A percentile compares a stretch with the other conserved stretches of the same genome.
Conservation (phyloP, 352 stramenopile genomes). For the Globisporangium nodosum region DNA sequence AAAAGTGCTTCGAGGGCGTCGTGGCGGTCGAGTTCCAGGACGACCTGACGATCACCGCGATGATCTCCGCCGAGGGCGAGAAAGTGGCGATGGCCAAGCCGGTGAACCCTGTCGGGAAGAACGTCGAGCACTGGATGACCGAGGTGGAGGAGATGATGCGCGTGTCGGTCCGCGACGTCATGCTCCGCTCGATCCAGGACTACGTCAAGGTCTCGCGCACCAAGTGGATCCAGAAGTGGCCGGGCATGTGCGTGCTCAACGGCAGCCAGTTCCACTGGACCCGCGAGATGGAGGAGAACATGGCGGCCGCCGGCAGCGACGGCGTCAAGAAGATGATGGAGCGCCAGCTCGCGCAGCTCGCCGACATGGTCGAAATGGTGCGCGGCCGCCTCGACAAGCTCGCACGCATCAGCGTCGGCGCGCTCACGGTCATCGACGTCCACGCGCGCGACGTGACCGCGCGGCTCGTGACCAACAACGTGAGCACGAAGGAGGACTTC, state of each 20-base stretch:
- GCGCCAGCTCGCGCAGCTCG: slow-evolving; percentile 85
- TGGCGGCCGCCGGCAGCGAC: slow-evolving; percentile 70
- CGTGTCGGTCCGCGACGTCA: slow-evolving; percentile 86
- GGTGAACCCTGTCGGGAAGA: slow-evolving; percentile 92
- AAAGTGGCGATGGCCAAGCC: slow-evolving; percentile 77
- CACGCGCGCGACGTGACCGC: slow-evolving; percentile 92
- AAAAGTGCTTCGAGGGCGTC: slow-evolving; percentile 96
- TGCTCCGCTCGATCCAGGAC: slow-evolving; percentile 89
- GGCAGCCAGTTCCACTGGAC: slow-evolving; percentile 95
- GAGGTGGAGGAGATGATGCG: slow-evolving; percentile 93
- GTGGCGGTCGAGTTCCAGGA: slow-evolving; percentile 90
- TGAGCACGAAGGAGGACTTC: slow-evolving; percentile 90
- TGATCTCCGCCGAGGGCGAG: slow-evolving; percentile 90
- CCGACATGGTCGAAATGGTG: slow-evolving; percentile 95
- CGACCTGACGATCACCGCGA: slow-evolving; percentile 88
- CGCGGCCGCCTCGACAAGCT: slow-evolving; percentile 85
- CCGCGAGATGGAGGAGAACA: slow-evolving; percentile 88
- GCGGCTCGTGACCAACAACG: slow-evolving; percentile 75
- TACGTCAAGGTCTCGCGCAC: slow-evolving; percentile 88
- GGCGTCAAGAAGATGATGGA: slow-evolving; percentile 91
- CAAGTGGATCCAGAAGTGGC: slow-evolving; percentile 95
- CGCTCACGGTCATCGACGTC: slow-evolving; percentile 93
- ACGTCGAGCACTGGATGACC: slow-evolving; percentile 96
- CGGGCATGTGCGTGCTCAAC: slow-evolving; percentile 93
- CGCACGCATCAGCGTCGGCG: slow-evolving; percentile 89